Evolutionary conservation across 305 asterid species (phyloP), one percentile per base, ranked within the genome.

Genomic region (Fraxinus albicans): DNA sequence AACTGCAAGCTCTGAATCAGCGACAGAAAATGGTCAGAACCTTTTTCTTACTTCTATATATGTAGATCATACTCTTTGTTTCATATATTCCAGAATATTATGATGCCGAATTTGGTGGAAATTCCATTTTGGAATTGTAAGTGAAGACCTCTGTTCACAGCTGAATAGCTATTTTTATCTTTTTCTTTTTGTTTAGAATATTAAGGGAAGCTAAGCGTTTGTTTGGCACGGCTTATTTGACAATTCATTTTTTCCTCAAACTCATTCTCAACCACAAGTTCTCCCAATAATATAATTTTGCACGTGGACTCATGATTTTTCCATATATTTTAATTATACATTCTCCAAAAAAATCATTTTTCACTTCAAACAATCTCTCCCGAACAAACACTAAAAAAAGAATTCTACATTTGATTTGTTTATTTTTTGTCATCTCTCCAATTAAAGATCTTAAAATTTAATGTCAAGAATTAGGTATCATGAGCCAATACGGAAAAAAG

Each of bases 1-100:
- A 97, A 88, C 83, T 97, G 88, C 99, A 90, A 89, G 94, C 99
- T 79, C 77, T 97, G 89, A 97, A 97, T 89, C 99, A 95, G 83
- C 97, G 99, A 50, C 99, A 97, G 88, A 97, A 97, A 85, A 90
- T 97, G 97, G 99, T 97, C 84, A 85, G 92, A 76, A 83, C 86
- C 79, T 82, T 50, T 29, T 53, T 73, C 42, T 67, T 27, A 4
- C 23, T 72, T 58, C 44, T 25, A 15, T 44, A 19, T 77, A 35
- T 80, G 8, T 50, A 12, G 21, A 55, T 40, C 12, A 42, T 34
- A 44, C 69, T 47, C n/a, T 73, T 77, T 35, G 69, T 58, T 53
- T 42, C 79, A 21, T 35, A 74, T 77, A 38, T 34, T 58, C 69
- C 29, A 29, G 4, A 47, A 42, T 9, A 77, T 42, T 6, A 44